Percentiles rank a stretch among this genome's conserved stretches.
These are phyloP conservation scores for Morella rubra DNA, from an alignment of 306 rosid genomes.

Conservation along the genomic window DNA sequence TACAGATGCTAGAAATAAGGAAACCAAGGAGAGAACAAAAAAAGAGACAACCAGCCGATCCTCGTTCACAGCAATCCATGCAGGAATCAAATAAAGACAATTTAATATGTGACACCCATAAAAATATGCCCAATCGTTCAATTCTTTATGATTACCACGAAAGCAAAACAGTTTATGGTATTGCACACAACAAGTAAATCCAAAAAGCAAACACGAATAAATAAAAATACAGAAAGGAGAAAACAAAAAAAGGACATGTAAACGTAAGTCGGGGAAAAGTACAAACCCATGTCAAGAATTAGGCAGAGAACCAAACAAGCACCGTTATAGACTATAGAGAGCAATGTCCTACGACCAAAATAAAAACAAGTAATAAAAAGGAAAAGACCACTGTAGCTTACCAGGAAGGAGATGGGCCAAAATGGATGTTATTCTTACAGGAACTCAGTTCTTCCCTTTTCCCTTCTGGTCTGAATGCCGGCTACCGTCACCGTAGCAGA, in stretches of 20 bases:
- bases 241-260: neutral
- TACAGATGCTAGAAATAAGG: constrained; percentile 58
- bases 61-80: constrained; percentile 59
- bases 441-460: constrained; percentile 64
- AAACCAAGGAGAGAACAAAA: constrained; percentile 55
- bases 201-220: constrained; percentile 15
- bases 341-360: neutral
- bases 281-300: neutral
- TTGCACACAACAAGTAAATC: constrained; percentile 43
- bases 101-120: constrained; percentile 37
- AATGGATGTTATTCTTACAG: constrained; percentile 18
- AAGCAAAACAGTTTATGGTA: constrained; percentile 32
- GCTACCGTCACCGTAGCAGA: constrained; percentile 63
- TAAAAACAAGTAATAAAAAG: neutral
- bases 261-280: neutral
- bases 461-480: constrained; percentile 78
- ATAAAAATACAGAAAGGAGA: no score
- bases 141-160: constrained; percentile 57
- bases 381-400: constrained; percentile 21
- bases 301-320: constrained; percentile 15
- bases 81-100: constrained; percentile 44
- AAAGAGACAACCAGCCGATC: constrained; percentile 66
- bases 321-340: constrained; percentile 18
- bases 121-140: constrained; percentile 36
- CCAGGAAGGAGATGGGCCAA: constrained; percentile 45